These are phyloP conservation scores for Collariella sp. DNA, from an alignment of 495 filamentous ascomycete genomes.

Conservation along the genomic window DNA sequence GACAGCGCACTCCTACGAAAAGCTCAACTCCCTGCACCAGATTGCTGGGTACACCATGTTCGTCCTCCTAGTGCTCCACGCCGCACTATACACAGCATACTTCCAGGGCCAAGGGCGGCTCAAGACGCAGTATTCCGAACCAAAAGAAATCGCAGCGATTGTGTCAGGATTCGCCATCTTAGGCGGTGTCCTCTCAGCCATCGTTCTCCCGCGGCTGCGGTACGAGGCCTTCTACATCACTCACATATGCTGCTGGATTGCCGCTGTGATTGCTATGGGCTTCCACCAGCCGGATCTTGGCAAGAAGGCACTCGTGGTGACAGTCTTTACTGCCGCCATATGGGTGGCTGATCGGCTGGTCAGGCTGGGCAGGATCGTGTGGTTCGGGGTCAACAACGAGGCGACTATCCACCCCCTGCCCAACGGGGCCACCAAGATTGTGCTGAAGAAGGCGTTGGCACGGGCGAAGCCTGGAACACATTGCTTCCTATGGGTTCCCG, in stretches of 20 bases:
- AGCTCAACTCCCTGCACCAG: slow-evolving; percentile 52
- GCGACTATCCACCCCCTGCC: slow-evolving; percentile 48
- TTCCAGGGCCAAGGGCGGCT: slow-evolving; percentile 26
- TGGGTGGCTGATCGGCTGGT: slow-evolving; percentile 48
- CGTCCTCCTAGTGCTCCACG: slow-evolving; percentile 37
- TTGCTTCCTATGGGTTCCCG: slow-evolving; percentile 52
- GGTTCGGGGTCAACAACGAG: slow-evolving; percentile 47
- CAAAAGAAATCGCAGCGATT: slow-evolving; percentile 34
- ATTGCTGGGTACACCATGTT: slow-evolving; percentile 49
- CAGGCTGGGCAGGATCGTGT: slow-evolving; percentile 37
- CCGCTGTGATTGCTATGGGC: slow-evolving; percentile 42
- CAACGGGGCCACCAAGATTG: slow-evolving; percentile 47
- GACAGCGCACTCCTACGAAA: slow-evolving; percentile 52
- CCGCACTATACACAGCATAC: slow-evolving; percentile 33
- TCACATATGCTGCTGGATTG: slow-evolving; percentile 45
- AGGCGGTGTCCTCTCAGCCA: slow-evolving; percentile 36
- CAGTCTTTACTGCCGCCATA: slow-evolving; percentile 37
- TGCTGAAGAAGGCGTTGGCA: slow-evolving; percentile 39
- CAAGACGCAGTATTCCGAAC: slow-evolving; percentile 15
- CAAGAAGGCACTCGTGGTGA: slow-evolving; percentile 34
- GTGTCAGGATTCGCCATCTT: slow-evolving; percentile 41
- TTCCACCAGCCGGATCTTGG: slow-evolving; percentile 46
- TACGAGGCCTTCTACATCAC: slow-evolving; percentile 54
- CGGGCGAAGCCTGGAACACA: slow-evolving; percentile 48
- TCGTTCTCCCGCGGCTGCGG: slow-evolving; percentile 37